Conservation (phyloP, 2,329 filamentous ascomycete genomes). For the Cordyceps fumosorosea region DNA sequence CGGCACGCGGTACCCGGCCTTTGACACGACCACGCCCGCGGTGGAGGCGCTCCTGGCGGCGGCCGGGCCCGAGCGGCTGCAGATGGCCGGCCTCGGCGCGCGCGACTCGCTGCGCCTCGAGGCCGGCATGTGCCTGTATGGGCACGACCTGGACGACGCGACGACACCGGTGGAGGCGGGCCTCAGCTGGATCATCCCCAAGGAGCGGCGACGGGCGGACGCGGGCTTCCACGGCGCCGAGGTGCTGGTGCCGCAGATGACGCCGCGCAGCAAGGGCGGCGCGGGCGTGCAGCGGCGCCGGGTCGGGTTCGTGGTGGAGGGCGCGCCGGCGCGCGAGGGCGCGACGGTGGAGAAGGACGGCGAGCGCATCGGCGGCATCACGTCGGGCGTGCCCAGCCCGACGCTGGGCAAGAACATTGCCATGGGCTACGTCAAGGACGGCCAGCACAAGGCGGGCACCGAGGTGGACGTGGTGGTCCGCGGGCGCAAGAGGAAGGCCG, state of each 20-base stretch:
- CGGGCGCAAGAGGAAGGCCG: constrained; percentile 67
- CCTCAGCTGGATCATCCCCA: constrained; percentile 74
- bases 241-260: constrained; percentile 70
- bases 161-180: constrained; percentile 53
- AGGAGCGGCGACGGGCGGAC: constrained; percentile 53
- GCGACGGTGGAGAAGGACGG: constrained; percentile 66
- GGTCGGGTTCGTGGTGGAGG: constrained; percentile 75
- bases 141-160: constrained; percentile 88
- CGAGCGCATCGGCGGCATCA: constrained; percentile 69
- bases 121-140: constrained; percentile 98
- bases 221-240: constrained; percentile 83
- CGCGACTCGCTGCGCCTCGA: constrained; percentile 89
- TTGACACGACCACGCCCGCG: constrained; percentile 42
- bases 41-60: constrained; percentile 63
- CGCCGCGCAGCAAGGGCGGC: constrained; percentile 65
- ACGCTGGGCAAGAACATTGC: constrained; percentile 85
- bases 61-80: constrained; percentile 55
- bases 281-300: constrained; percentile 63
- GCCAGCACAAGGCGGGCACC: constrained; percentile 76
- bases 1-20: constrained; percentile 33
- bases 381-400: constrained; percentile 85
- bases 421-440: constrained; percentile 85
- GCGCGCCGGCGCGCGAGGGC: constrained; percentile 84
- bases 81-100: constrained; percentile 81
- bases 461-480: constrained; percentile 72